These are phyloP conservation scores for Dioscorea cayenensis DNA, from an alignment of 116 monocot species.

Conservation along the genomic window DNA sequence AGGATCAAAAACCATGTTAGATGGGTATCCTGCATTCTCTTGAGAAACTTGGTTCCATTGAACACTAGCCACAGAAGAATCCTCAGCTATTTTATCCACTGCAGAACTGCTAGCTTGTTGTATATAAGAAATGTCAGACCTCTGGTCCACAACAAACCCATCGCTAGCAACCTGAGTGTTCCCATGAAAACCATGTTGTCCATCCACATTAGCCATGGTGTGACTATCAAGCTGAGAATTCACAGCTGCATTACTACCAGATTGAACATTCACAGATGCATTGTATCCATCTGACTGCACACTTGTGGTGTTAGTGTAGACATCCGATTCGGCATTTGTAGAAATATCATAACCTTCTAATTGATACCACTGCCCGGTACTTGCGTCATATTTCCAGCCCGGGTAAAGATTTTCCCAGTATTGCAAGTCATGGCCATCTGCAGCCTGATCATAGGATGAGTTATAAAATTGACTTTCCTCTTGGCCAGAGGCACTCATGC, in stretches of 20 bases:
- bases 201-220: neutral
- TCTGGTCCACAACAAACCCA: conserved; percentile 12
- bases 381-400: conserved; percentile 82
- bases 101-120: conserved; percentile 39
- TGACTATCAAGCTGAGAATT: conserved; percentile 17
- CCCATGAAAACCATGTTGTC: conserved; percentile 9
- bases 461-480: conserved; percentile 21
- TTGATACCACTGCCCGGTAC: conserved; percentile 85
- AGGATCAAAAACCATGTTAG: conserved; percentile 90
- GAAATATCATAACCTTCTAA: conserved; percentile 32
- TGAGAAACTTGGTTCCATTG: conserved; percentile 33
- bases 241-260: neutral
- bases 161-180: conserved; percentile 5
- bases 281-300: conserved; percentile 42
- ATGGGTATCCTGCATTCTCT: conserved; percentile 47
- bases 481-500: conserved; percentile 16
- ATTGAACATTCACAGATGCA: conserved; percentile 14
- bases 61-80: conserved; percentile 10
- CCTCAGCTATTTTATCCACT: conserved; percentile 39
- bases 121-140: conserved; percentile 35
- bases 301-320: neutral
- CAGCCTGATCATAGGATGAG: conserved; percentile 3
- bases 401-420: conserved; percentile 88
- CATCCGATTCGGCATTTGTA: conserved; percentile 14
- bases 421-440: conserved; percentile 29